phyloP scores from a whole-genome alignment of 345 rosid genomes.

The Euphorbia lathyris region DNA sequence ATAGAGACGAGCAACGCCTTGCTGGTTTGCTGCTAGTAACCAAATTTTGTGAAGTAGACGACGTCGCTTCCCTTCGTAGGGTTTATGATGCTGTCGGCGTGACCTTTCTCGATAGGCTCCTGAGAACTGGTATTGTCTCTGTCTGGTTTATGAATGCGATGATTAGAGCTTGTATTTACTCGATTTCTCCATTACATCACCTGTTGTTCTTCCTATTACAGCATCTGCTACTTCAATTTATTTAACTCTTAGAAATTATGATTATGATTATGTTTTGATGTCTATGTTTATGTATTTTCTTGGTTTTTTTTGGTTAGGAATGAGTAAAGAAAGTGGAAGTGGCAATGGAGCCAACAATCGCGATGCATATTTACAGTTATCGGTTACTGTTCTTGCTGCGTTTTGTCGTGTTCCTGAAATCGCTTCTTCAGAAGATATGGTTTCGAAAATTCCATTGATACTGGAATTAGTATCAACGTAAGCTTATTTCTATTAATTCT shows the following conservation, averaged over 20 bases:
- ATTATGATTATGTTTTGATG: not conserved
- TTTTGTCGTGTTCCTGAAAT: slow-evolving; percentile 72
- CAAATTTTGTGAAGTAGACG: slow-evolving; percentile 63
- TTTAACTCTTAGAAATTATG: not conserved
- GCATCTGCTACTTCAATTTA: no score
- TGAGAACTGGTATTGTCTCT: slow-evolving; percentile 58
- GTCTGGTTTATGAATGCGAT: no score
- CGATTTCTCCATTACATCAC: no score
- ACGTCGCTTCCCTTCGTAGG: slow-evolving; percentile 46
- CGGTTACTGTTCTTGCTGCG: slow-evolving; percentile 71
- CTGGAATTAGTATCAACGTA: slow-evolving; percentile 60
- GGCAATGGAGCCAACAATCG: slow-evolving; percentile 46
- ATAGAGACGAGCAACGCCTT: slow-evolving; percentile 88
- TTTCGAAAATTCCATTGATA: slow-evolving; percentile 57
- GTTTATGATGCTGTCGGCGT: slow-evolving; percentile 64
- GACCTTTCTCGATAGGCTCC: slow-evolving; percentile 70
- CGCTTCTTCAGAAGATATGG: slow-evolving; percentile 70
- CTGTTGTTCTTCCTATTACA: no score
- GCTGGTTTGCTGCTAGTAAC: slow-evolving; percentile 85
- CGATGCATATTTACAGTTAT: slow-evolving; percentile 70
- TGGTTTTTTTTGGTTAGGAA: slow-evolving; percentile 27
- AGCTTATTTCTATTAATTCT: slow-evolving; percentile 16
- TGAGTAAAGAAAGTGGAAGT: slow-evolving; percentile 44
- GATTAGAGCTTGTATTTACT: no score
- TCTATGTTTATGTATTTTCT: not conserved